These are phyloP conservation scores for Arthrocladium fulminans DNA, from an alignment of 2,329 filamentous ascomycete genomes.

Conservation along the genomic window DNA sequence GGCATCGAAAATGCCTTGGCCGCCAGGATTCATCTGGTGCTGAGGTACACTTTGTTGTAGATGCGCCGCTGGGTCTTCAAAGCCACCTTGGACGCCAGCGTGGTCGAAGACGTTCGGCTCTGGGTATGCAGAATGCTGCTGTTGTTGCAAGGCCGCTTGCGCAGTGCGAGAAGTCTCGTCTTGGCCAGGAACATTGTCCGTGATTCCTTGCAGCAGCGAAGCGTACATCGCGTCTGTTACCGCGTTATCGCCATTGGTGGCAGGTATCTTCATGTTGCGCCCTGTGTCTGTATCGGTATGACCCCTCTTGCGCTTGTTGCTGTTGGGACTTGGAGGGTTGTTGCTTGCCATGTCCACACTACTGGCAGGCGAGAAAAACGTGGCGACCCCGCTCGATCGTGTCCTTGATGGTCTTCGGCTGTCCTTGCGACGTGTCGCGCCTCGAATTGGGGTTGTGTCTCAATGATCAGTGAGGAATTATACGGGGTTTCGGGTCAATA, in stretches of 20 bases:
- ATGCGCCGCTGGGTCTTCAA: slow-evolving; percentile 14
- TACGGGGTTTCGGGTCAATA: not conserved
- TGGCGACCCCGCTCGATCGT: not conserved
- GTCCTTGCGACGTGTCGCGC: slow-evolving; percentile 3
- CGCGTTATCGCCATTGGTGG: slow-evolving; percentile 14
- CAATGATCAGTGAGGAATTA: not conserved
- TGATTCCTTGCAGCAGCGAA: slow-evolving; percentile 41
- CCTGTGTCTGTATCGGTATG: slow-evolving; percentile 16
- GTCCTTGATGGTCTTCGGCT: not conserved
- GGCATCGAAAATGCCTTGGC: slow-evolving; percentile 31
- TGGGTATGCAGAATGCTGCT: slow-evolving; percentile 37
- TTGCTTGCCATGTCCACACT: not conserved
- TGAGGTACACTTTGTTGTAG: slow-evolving; percentile 26
- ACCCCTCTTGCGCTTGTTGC: slow-evolving; percentile 23
- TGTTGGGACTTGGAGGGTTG: slow-evolving; percentile 8
- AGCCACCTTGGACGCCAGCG: slow-evolving; percentile 13
- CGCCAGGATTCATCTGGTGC: slow-evolving; percentile 35
- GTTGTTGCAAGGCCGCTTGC: slow-evolving; percentile 39
- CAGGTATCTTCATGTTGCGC: slow-evolving; percentile 15
- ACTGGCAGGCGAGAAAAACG: not conserved
- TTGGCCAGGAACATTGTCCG: slow-evolving; percentile 39
- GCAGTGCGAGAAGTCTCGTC: slow-evolving; percentile 38
- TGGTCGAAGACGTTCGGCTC: slow-evolving; percentile 33
- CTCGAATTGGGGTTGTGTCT: not conserved
- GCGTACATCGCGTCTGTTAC: slow-evolving; percentile 26